Evolutionary conservation across 2,329 filamentous ascomycete genomes (phyloP), one percentile per base, ranked within the genome.

Genomic region (Hirsutella minnesotensis): DNA sequence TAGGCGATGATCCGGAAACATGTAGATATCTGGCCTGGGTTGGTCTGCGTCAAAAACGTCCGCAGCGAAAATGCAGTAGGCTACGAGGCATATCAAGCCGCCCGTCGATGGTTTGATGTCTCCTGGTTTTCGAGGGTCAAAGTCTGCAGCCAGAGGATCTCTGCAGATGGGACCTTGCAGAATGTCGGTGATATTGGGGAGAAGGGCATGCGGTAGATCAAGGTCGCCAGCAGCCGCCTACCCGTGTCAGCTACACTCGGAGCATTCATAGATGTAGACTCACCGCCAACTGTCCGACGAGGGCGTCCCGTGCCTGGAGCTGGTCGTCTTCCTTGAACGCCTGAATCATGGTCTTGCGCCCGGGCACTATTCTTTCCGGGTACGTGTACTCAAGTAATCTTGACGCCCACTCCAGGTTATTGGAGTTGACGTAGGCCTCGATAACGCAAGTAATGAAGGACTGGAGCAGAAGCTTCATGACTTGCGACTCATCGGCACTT

Each of bases 371-470:
- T 53, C 71, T 77, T 43, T 76, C 70, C 0, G 84, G 83, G 41
- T 77, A 69, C 48, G 80, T 77, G 46, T 73, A 79, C 60, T 90
- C 85, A 47, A 84, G 69, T 44, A 88, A 59, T 40, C 85, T 66
- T 13, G 73, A 64, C 2, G 78, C 71, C 79, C 78, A 82, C 38
- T 75, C 71, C 57, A 82, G 58, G 20, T 67, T 65, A 49, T 79
- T 73, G 7, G 63, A 66, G 49, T 79, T 78, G 47, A 86, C 72
- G 50, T 86, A 90, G 38, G 81, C 75, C 56, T 89, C 84, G 10
- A 89, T 63, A 16, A 89, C 65, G 55, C 85, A 83, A 0, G 83
- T 86, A n/a, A 86, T 70, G 58, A 92, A 89, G 1, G 81, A 79
- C 54, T 86, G 81, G 20, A 90, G 62, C 15, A 90, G 65, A 44